phyloP scores from a whole-genome alignment of 805 yeast genomes.

The Ogataea parapolymorpha region DNA sequence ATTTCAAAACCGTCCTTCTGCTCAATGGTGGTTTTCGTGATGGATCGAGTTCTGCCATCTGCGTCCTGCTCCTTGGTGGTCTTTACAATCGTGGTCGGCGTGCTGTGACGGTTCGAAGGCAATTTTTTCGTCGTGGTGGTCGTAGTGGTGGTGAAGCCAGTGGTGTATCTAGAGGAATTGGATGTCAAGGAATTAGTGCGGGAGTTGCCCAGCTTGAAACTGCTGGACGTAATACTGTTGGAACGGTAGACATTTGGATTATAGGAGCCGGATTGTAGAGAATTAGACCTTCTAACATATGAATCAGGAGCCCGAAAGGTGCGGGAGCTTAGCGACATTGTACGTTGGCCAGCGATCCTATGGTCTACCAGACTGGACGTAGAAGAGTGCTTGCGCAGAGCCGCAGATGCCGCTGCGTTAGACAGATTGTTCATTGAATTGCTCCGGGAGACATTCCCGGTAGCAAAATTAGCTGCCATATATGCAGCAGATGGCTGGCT shows the following conservation, averaged over 20 bases:
- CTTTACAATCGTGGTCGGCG: constrained; percentile 37
- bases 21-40: constrained; percentile 51
- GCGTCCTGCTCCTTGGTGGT: constrained; percentile 50
- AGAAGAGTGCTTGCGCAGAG: constrained; percentile 25
- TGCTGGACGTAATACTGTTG: constrained; percentile 20
- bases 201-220: constrained; percentile 15
- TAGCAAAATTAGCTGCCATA: constrained; percentile 26
- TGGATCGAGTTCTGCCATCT: constrained; percentile 51
- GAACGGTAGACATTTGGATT: constrained; percentile 21
- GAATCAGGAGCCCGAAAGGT: constrained; percentile 24
- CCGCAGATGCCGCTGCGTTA: constrained; percentile 33
- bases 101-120: constrained; percentile 13
- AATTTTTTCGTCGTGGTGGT: constrained; percentile 29
- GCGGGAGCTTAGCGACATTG: constrained; percentile 34
- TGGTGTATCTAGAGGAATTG: constrained; percentile 22
- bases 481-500: constrained; percentile 15
- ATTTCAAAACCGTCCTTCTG: constrained; percentile 47
- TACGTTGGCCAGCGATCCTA: constrained; percentile 17
- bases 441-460: constrained; percentile 19
- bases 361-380: constrained; percentile 4
- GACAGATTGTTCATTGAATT: constrained; percentile 27
- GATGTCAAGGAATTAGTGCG: constrained; percentile 27
- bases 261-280: constrained; percentile 21
- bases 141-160: constrained; percentile 30
- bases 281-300: constrained; percentile 22